Evolutionary conservation across 2,329 filamentous ascomycete species (phyloP).

Genomic region (Tolypocladium tropicale): DNA sequence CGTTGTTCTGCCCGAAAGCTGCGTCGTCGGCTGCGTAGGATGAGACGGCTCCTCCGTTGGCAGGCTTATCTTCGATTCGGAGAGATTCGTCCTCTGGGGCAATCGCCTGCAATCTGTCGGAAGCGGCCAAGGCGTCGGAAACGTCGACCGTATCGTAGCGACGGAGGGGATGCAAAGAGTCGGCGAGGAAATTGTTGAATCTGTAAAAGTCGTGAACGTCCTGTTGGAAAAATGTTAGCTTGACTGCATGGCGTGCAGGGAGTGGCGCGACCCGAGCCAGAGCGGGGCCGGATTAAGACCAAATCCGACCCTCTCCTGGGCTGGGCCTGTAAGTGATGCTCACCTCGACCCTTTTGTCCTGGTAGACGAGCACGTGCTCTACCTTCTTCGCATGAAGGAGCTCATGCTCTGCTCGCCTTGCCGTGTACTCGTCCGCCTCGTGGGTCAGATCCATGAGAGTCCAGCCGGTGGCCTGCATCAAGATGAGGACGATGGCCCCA

Average conservation of each 20-base stretch:
- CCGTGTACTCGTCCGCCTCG: neutral
- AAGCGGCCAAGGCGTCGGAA: neutral
- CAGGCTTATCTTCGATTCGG: neutral
- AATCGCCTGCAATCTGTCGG: neutral
- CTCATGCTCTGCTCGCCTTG: neutral
- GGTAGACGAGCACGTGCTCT: conserved; percentile 5
- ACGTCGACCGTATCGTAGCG: conserved; percentile 4
- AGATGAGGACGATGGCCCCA: neutral
- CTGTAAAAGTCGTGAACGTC: conserved; percentile 10
- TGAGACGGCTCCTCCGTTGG: neutral
- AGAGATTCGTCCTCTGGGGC: neutral
- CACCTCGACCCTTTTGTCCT: conserved; percentile 4
- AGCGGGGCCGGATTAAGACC: conserved; percentile 11
- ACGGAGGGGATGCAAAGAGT: conserved; percentile 6
- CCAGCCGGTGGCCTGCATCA: conserved; percentile 1
- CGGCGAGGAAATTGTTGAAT: conserved; percentile 2
- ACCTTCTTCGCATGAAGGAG: conserved; percentile 2
- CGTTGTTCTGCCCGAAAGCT: neutral
- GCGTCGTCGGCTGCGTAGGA: neutral
- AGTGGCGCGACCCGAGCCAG: neutral
- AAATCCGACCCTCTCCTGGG: conserved; percentile 3
- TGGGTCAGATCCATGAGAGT: neutral
- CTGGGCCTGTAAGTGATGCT: neutral
- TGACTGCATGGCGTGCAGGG: neutral
- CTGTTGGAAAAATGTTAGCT: conserved; percentile 12